These are phyloP conservation scores for Trametes coccinea DNA, from an alignment of 768 basidiomycete species.

Conservation along the genomic window DNA sequence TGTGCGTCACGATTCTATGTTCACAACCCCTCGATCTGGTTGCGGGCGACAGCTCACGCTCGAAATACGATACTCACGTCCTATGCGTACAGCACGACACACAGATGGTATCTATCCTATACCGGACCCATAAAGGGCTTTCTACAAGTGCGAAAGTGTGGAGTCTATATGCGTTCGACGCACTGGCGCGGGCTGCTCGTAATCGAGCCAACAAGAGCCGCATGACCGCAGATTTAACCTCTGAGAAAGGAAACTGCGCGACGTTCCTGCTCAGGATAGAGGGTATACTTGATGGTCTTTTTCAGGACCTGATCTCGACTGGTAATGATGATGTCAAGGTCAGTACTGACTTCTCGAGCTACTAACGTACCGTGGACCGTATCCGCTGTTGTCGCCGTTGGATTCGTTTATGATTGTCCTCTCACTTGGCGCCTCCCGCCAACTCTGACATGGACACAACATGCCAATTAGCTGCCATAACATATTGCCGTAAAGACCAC, in stretches of 20 bases:
- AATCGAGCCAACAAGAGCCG: conserved; percentile 65
- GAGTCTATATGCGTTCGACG: conserved; percentile 93
- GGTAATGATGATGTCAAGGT: conserved; percentile 81
- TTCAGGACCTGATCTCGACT: conserved; percentile 76
- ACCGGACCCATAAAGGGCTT: conserved; percentile 84
- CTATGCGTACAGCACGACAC: conserved; percentile 69
- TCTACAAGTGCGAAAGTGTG: conserved; percentile 69
- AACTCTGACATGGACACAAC: background rate
- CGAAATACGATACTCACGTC: background rate
- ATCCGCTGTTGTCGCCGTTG: background rate
- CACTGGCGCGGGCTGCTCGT: conserved; percentile 82
- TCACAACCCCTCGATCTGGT: background rate
- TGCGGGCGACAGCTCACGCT: background rate
- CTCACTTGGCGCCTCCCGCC: background rate
- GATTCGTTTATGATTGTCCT: background rate
- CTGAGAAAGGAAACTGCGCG: conserved; percentile 67
- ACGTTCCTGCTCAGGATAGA: conserved; percentile 90
- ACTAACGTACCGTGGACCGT: conserved; percentile 7
- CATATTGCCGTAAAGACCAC: background rate
- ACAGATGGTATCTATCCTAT: conserved; percentile 83
- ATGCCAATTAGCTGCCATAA: background rate
- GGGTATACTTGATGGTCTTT: conserved; percentile 85
- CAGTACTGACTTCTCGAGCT: conserved; percentile 41
- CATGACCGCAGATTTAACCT: conserved; percentile 54
- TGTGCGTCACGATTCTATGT: conserved; percentile 45